These are phyloP conservation scores for Mycogone perniciosa DNA, from an alignment of 2,329 filamentous ascomycete genomes.

Conservation along the genomic window DNA sequence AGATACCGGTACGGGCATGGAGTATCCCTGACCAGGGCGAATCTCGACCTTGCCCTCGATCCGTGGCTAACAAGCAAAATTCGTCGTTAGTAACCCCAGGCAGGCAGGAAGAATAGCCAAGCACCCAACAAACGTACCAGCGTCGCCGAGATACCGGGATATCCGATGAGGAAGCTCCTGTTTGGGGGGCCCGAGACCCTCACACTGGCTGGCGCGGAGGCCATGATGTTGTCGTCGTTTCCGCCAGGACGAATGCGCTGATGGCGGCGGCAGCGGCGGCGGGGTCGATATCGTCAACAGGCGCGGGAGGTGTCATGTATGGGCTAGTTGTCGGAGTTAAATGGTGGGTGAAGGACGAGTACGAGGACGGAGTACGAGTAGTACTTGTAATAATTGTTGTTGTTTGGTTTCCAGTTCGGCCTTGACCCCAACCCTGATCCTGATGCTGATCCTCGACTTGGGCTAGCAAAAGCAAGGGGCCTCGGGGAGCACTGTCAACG, in stretches of 20 bases:
- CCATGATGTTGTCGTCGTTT: constrained; percentile 22
- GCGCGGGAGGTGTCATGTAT: neutral
- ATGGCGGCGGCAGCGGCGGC: constrained; percentile 3
- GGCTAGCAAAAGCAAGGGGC: no score
- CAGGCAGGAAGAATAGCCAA: constrained; percentile 7
- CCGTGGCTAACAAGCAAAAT: constrained; percentile 58
- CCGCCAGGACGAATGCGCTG: constrained; percentile 5
- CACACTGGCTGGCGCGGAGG: constrained; percentile 48
- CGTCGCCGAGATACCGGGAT: constrained; percentile 95
- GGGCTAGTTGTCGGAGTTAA: no score
- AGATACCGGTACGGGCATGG: constrained; percentile 83
- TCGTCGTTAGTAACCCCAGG: neutral
- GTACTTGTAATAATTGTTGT: no score
- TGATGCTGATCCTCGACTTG: no score
- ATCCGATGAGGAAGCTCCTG: constrained; percentile 92
- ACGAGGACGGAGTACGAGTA: no score
- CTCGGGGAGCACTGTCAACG: no score
- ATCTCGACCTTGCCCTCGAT: constrained; percentile 98
- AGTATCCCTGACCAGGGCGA: constrained; percentile 75
- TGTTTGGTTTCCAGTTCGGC: no score
- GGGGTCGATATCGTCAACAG: constrained; percentile 4
- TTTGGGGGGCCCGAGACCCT: constrained; percentile 96
- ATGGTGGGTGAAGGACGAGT: no score
- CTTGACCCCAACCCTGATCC: no score
- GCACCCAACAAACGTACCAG: constrained; percentile 58